Conservation (phyloP, 2,329 filamentous ascomycete genomes). For the Diaporthe eres region DNA sequence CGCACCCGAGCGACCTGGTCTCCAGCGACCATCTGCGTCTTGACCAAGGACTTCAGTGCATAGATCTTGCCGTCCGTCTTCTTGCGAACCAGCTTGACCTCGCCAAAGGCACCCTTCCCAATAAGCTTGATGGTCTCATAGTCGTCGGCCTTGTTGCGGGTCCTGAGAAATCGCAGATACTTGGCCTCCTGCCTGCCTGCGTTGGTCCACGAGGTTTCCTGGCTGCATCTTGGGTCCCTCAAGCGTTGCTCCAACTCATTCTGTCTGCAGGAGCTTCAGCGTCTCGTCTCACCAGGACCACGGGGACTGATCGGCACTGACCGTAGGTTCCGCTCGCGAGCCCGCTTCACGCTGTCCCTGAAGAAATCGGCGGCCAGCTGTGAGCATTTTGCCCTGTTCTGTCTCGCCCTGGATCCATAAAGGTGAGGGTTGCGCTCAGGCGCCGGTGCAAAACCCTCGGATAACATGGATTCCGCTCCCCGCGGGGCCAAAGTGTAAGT, state of each 20-base stretch:
- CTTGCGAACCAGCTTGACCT: conserved; percentile 82
- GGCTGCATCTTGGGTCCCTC: conserved; percentile 57
- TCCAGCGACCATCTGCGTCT: conserved; percentile 87
- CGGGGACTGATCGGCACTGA: conserved; percentile 50
- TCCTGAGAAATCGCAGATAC: conserved; percentile 81
- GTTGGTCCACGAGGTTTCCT: conserved; percentile 71
- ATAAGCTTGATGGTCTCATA: conserved; percentile 84
- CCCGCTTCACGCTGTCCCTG: conserved; percentile 83
- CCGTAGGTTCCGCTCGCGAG: conserved; percentile 80
- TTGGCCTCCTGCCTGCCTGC: conserved; percentile 66
- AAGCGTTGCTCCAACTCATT: conserved; percentile 75
- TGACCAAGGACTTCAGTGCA: conserved; percentile 83
- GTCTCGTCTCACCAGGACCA: not conserved
- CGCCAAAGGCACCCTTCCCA: conserved; percentile 85
- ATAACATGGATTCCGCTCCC: conserved; percentile 29
- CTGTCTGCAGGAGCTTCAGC: conserved; percentile 62
- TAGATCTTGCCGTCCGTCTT: conserved; percentile 84
- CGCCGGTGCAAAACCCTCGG: conserved; percentile 50
- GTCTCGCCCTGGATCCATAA: conserved; percentile 54
- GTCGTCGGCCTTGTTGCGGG: conserved; percentile 78
- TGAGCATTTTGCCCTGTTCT: conserved; percentile 57
- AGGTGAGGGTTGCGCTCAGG: conserved; percentile 77
- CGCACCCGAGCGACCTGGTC: conserved; percentile 84
- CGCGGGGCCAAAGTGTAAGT: conserved; percentile 13
- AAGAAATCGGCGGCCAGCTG: conserved; percentile 77